phyloP scores from a whole-genome alignment of 176 grass and related monocot genomes.

The Chrysopogon serrulatus region DNA sequence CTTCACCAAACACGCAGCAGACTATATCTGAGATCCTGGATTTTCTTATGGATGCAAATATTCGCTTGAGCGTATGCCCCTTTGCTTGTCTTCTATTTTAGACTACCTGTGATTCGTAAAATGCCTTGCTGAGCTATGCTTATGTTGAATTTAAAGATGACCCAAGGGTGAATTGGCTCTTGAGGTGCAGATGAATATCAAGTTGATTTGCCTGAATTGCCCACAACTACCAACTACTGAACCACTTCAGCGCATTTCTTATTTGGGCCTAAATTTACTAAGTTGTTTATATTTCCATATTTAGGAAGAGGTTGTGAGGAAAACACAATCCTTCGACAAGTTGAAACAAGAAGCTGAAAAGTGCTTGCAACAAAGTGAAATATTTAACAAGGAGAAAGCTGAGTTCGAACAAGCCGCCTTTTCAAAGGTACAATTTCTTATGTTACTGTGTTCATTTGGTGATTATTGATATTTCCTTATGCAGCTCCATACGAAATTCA shows the following conservation, averaged over 20 bases:
- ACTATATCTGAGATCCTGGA: conserved; percentile 68
- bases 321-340: conserved; percentile 66
- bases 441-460: neutral
- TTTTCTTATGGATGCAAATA: conserved; percentile 97
- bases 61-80: conserved; percentile 77
- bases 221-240: neutral
- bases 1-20: conserved; percentile 52
- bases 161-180: neutral
- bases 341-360: conserved; percentile 84
- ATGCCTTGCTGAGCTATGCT: neutral
- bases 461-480: neutral
- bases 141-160: neutral
- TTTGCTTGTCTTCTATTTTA: neutral
- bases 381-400: conserved; percentile 57
- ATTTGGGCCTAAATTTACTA: neutral
- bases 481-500: neutral
- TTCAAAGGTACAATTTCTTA: conserved; percentile 52
- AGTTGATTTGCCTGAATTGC: neutral
- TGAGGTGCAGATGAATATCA: neutral
- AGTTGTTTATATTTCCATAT: conserved; percentile 3
- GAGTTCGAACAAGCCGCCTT: conserved; percentile 78
- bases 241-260: neutral
- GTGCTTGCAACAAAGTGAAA: conserved; percentile 83
- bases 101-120: neutral
- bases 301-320: conserved; percentile 91